Evolutionary conservation across 2,329 filamentous ascomycete species (phyloP), one percentile per base, ranked within the genome.

Genomic region (Venturia effusa): DNA sequence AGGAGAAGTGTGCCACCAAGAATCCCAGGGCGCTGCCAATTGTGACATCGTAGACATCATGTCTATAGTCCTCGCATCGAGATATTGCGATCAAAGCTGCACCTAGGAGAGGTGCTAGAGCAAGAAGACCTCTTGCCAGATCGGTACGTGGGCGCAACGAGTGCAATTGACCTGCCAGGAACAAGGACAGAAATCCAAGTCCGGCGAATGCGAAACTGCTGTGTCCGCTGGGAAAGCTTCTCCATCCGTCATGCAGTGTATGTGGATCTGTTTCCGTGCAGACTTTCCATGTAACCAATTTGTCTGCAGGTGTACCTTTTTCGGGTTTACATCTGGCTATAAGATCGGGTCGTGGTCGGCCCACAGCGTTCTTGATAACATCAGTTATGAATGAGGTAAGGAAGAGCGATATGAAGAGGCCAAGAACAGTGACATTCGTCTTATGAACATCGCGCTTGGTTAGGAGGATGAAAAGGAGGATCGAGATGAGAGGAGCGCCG

Each of bases 301-400:
- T 70, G 67, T 85, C 77, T 61, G 75, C 75, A 0, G 84, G 80
- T 0, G 84, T 85, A 8, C 80, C 83, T 17, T 79, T 71, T 39
- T 74, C 69, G 0, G 94, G 92, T 67, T 89, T 87, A 76, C 94
- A 99, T 43, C 94, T 86, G n/a, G 88, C 86, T 51, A 97, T 84
- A 41, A 97, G 78, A 75, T 97, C 93, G 4, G 93, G 93, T 7
- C 93, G 84, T 37, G 92, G 90, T 13, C 90, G 79, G 10, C 90
- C 90, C 32, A 93, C 89, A 11, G 88, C 83, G 72, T 96, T 96
- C 76, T 99, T 99, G 72, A 97, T 82, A 34, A 93, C 72, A 73
- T 97, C 92, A 55, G 94, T 97, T 54, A 97, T 79, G 74, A 97
- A 88, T 6, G 85, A 83, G 0, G 90, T 88, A 61, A 96, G 81